phyloP scores from a whole-genome alignment of 345 rosid genomes.

The Geranium rotundifolium region DNA sequence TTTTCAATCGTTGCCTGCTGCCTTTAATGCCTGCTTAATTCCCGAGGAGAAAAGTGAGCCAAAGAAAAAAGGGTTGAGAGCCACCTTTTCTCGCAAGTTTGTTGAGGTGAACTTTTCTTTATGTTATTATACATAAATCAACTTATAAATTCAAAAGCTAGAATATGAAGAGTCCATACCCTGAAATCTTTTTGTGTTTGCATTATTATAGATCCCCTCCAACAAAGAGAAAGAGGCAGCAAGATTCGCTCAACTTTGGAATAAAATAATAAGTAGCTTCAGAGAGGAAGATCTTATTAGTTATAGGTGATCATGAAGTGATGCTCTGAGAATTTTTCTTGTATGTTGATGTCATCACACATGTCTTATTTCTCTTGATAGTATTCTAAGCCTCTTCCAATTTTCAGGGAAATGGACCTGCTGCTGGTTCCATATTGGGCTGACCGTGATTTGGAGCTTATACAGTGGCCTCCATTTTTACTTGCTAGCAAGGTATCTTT shows the following conservation, averaged over 20 bases:
- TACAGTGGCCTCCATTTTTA: conserved; percentile 97
- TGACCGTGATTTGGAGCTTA: conserved; percentile 75
- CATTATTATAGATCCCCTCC: conserved; percentile 32
- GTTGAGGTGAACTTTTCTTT: conserved; percentile 26
- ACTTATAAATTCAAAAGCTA: background rate
- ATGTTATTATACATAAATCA: background rate
- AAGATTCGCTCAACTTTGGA: conserved; percentile 98
- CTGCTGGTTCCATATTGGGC: conserved; percentile 99
- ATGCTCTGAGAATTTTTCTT: conserved; percentile 3
- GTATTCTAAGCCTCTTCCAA: background rate
- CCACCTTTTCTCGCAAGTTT: conserved; percentile 49
- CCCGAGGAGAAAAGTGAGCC: conserved; percentile 53
- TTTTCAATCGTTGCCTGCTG: conserved; percentile 78
- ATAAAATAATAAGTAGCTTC: conserved; percentile 85
- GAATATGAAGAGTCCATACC: background rate
- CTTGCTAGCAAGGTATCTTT: conserved; percentile 88
- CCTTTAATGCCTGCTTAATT: conserved; percentile 72
- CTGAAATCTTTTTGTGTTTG: conserved; percentile 4
- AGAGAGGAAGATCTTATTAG: conserved; percentile 95
- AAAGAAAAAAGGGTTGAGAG: conserved; percentile 65
- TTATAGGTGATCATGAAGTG: conserved; percentile 33
- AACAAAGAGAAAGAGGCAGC: conserved; percentile 78
- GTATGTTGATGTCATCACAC: background rate
- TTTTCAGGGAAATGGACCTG: conserved; percentile 84
- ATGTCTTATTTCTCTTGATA: background rate